Conservation (phyloP, 176 grass and related monocot genomes). For the Zoysia pacifica region DNA sequence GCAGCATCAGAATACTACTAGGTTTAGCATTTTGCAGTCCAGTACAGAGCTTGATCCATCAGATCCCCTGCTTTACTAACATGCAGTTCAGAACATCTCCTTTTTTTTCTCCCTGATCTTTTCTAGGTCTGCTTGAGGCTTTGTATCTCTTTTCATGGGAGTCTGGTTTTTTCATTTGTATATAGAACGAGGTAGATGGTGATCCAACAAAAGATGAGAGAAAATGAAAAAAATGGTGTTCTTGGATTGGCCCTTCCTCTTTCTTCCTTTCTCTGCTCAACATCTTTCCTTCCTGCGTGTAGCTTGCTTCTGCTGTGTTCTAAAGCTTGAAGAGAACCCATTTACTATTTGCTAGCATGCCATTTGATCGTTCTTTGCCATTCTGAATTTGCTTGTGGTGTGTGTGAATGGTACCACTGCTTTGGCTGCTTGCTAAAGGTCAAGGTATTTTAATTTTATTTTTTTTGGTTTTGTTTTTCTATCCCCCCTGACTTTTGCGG, state of each 20-base stretch:
- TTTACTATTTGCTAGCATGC: neutral
- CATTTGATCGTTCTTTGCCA: conserved; percentile 19
- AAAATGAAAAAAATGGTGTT: neutral
- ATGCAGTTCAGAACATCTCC: neutral
- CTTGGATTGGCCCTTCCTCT: conserved; percentile 26
- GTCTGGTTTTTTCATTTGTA: conserved; percentile 34
- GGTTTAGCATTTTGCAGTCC: conserved; percentile 41
- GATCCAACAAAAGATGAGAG: conserved; percentile 11
- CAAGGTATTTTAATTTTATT: conserved; percentile 15
- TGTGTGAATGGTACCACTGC: conserved; percentile 34
- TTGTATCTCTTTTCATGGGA: conserved; percentile 29
- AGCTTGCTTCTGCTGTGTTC: conserved; percentile 13
- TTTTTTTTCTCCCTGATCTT: conserved; percentile 16
- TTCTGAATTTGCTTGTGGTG: conserved; percentile 34
- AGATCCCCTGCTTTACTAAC: conserved; percentile 24
- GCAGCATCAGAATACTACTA: conserved; percentile 2
- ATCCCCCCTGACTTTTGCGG: conserved; percentile 42
- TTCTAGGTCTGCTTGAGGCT: conserved; percentile 37
- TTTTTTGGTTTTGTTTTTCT: conserved; percentile 35
- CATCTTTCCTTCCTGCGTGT: conserved; percentile 24
- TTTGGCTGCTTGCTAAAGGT: conserved; percentile 38
- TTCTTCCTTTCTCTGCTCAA: conserved; percentile 40
- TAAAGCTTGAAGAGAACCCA: conserved; percentile 10
- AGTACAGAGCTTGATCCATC: conserved; percentile 44
- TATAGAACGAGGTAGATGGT: conserved; percentile 47